Evolutionary conservation across 495 filamentous ascomycete genomes (phyloP), one percentile per base, ranked within the genome.

Genomic region (Aspergillus panamensis): DNA sequence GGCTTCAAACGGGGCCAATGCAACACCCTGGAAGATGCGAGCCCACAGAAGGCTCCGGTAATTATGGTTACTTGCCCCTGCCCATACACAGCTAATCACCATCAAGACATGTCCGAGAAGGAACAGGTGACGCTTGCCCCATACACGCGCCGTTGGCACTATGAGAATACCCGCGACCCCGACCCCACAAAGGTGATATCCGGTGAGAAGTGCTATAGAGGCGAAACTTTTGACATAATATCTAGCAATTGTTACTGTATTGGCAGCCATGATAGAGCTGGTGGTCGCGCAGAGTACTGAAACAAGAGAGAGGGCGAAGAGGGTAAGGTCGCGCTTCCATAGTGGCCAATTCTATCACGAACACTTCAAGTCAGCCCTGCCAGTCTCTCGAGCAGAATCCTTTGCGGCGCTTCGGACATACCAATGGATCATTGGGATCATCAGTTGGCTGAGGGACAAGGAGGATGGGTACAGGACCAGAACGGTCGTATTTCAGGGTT

Each of bases 71-170:
- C 80, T 85, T 0, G 75, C 83, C n/a, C 91, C 92, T 21, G 82
- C 91, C 92, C 92, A 97, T 2, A 81, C 80, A 56, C 83, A 83
- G 45, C 87, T 88, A 21, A 80, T 68, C 25, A 93, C 79, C 61
- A 96, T 77, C 58, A 96, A 76, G 16, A 91, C 42, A 19, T 87
- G 86, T 0, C 89, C 92, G n/a, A 91, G 64, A 20, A 97, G 63
- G 70, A 93, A 97, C 6, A 89, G 69, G 77, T 97, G 92, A 16
- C 92, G 80, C 69, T 96, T 96, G 29, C 92, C 92, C 88, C 89
- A 96, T 61, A 96, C 84, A 51, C 91, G 81, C n/a, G 91, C 90
- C 1, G 87, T 88, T 0, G 92, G 88, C 8, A 97, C 92, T 65
- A 92, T 89, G 21, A 96, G 70, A 62, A 93, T 82, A 8, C 88